Percentiles rank a stretch among this genome's conserved stretches.
Conservation (phyloP, 2,329 filamentous ascomycete genomes). For the Hypomyces rosellus region DNA sequence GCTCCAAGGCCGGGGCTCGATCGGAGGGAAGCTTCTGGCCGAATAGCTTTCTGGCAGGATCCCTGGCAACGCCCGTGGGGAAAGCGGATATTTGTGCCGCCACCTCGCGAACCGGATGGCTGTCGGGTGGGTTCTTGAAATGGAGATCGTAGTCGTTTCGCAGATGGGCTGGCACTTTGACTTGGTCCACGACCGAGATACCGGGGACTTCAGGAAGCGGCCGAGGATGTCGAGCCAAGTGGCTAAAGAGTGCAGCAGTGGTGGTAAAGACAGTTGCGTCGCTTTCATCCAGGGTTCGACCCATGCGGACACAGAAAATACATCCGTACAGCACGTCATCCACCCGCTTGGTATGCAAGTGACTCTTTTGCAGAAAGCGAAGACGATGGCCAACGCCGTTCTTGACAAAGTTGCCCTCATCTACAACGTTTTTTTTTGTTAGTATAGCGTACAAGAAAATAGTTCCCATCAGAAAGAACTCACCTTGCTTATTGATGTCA, state of each 20-base stretch:
- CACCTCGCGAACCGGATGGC: constrained; percentile 38
- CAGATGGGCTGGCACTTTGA: constrained; percentile 32
- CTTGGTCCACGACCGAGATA: constrained; percentile 41
- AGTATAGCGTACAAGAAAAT: background rate
- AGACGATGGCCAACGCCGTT: constrained; percentile 44
- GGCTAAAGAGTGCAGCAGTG: constrained; percentile 45
- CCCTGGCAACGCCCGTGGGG: constrained; percentile 39
- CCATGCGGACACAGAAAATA: constrained; percentile 46
- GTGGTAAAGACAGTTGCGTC: constrained; percentile 53
- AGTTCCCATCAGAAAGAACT: constrained; percentile 13
- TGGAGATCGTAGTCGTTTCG: constrained; percentile 50
- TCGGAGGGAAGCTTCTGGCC: constrained; percentile 41
- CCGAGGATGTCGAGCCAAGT: constrained; percentile 47
- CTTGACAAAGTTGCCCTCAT: constrained; percentile 39
- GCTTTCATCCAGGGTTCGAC: constrained; percentile 44
- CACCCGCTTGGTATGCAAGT: constrained; percentile 41
- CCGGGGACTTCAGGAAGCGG: constrained; percentile 45
- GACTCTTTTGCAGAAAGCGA: constrained; percentile 51
- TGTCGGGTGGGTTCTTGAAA: constrained; percentile 33
- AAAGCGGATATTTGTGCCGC: constrained; percentile 33
- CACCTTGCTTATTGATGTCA: constrained; percentile 45
- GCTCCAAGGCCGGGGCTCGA: constrained; percentile 38
- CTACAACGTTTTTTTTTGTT: background rate
- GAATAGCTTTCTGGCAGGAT: constrained; percentile 42
- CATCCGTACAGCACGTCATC: constrained; percentile 51